Conservation (phyloP, 768 basidiomycete species). For the Boletus reticuloceps region DNA sequence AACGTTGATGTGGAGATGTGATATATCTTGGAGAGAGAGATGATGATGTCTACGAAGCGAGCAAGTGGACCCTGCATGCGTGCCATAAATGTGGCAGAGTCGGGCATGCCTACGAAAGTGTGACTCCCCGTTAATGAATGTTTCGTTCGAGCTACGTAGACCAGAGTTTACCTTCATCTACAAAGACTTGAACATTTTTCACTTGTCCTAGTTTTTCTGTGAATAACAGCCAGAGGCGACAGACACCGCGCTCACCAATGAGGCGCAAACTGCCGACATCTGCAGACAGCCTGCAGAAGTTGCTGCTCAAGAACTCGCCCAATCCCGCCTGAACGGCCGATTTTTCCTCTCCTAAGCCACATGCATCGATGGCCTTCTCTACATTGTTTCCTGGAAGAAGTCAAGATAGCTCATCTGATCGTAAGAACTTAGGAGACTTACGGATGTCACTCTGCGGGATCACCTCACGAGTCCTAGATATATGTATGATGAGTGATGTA, state of each 20-base stretch:
- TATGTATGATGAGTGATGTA: background rate
- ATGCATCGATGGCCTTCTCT: background rate
- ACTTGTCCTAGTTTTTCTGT: conserved; percentile 1
- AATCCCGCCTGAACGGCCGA: background rate
- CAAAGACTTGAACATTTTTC: conserved; percentile 51
- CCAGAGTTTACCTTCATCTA: conserved; percentile 48
- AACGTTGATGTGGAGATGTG: conserved; percentile 63
- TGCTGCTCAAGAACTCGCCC: background rate
- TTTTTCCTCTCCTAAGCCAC: background rate
- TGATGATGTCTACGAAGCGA: conserved; percentile 68
- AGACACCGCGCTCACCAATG: background rate
- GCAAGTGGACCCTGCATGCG: conserved; percentile 50
- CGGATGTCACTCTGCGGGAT: conserved; percentile 38
- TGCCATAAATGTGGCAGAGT: conserved; percentile 44
- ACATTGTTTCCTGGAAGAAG: background rate
- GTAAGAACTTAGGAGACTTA: background rate
- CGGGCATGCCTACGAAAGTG: background rate
- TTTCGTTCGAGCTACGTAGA: too few relatives aligned
- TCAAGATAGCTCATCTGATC: background rate
- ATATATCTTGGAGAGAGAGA: conserved; percentile 62
- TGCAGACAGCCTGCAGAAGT: background rate
- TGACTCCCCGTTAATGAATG: background rate
- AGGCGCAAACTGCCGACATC: background rate
- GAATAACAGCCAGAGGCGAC: background rate
- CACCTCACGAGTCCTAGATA: conserved; percentile 9